phyloP scores from a whole-genome alignment of 1,284 basidiomycete species.

The Irpex rosettiformis region DNA sequence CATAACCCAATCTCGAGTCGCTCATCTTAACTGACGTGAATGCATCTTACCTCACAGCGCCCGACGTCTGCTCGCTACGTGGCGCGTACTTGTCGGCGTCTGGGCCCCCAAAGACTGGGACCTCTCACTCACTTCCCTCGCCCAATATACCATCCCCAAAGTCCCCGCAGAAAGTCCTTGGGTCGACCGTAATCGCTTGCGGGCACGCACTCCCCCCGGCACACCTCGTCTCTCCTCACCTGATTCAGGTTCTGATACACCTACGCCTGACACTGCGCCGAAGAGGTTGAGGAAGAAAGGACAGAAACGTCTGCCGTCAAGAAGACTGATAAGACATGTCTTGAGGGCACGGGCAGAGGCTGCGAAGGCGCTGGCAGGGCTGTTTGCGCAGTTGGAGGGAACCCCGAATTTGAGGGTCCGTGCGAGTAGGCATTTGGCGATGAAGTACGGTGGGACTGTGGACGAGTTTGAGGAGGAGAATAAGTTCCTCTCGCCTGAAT shows the following conservation, averaged over 20 bases:
- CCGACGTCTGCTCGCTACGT: slow-evolving; percentile 82
- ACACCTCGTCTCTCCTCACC: slow-evolving; percentile 19
- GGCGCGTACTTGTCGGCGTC: slow-evolving; percentile 87
- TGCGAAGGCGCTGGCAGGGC: slow-evolving; percentile 64
- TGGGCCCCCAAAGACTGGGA: slow-evolving; percentile 86
- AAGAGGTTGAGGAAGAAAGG: slow-evolving; percentile 36
- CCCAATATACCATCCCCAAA: slow-evolving; percentile 69
- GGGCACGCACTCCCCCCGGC: slow-evolving; percentile 15
- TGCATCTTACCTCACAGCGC: slow-evolving; percentile 38
- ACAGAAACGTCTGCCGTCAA: slow-evolving; percentile 61
- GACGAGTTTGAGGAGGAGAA: slow-evolving; percentile 23
- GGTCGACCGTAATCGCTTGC: slow-evolving; percentile 48
- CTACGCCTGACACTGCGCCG: slow-evolving; percentile 20
- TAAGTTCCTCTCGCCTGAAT: background rate
- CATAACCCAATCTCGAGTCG: background rate
- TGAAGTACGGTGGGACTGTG: slow-evolving; percentile 43
- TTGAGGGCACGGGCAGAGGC: slow-evolving; percentile 78
- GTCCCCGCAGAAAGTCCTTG: slow-evolving; percentile 67
- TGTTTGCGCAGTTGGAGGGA: slow-evolving; percentile 64
- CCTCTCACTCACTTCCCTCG: slow-evolving; percentile 62
- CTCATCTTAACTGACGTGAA: slow-evolving; percentile 7
- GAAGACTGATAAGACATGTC: slow-evolving; percentile 82
- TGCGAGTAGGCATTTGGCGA: slow-evolving; percentile 61
- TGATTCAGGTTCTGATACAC: slow-evolving; percentile 28
- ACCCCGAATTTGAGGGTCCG: slow-evolving; percentile 44